Conservation (phyloP, 2,329 filamentous ascomycete species). For the Chaetomium strumarium region DNA sequence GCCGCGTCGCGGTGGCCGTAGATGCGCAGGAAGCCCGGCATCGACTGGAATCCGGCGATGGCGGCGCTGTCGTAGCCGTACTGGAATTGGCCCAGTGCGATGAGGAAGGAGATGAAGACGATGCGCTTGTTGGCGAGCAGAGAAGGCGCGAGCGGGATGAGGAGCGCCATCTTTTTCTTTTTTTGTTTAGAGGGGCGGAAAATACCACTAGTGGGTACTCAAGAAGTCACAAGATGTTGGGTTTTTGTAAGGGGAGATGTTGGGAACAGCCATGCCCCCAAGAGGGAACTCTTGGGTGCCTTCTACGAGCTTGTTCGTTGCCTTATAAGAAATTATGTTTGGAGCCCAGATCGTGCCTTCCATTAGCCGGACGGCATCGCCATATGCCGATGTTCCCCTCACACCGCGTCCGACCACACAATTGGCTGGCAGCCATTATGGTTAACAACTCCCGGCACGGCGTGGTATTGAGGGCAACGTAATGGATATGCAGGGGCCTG, state of each 20-base stretch:
- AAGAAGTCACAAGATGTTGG: background rate
- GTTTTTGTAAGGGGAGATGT: background rate
- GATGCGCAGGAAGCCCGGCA: conserved; percentile 33
- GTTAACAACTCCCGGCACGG: background rate
- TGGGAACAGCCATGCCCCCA: too few relatives aligned
- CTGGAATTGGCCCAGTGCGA: conserved; percentile 37
- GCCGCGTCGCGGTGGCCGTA: conserved; percentile 22
- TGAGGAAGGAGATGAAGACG: conserved; percentile 32
- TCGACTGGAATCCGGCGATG: conserved; percentile 36
- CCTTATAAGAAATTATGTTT: too few relatives aligned
- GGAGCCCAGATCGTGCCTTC: background rate
- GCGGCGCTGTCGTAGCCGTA: conserved; percentile 38
- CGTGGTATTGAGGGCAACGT: background rate
- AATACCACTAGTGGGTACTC: background rate
- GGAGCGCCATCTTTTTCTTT: background rate
- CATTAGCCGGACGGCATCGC: background rate
- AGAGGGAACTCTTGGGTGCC: too few relatives aligned
- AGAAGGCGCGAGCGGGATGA: too few relatives aligned
- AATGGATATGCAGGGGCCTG: background rate
- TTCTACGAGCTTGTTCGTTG: too few relatives aligned
- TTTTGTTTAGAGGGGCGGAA: background rate
- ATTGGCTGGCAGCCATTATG: background rate
- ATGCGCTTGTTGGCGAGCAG: conserved; percentile 25
- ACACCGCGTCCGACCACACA: background rate
- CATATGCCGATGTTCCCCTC: conserved; percentile 12